Base-by-base conservation (phyloP, 2,329 filamentous ascomycete species). In the Xylaria sp. region DNA sequence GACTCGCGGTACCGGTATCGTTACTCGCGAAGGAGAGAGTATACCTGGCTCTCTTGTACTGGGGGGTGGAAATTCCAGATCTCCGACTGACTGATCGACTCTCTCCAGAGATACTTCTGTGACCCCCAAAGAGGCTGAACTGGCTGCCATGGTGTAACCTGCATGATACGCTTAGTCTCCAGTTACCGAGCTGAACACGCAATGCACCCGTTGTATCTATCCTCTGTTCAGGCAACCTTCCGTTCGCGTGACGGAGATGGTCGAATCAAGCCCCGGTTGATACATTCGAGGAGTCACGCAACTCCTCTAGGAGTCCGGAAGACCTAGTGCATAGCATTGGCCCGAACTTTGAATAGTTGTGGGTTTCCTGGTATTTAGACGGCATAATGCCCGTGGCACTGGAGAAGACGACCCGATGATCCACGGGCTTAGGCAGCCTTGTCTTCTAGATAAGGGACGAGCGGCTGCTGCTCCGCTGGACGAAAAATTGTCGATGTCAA, bases 121-220 rank as follows among this genome's bases (percentile, higher is more conserved):
- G 51, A 51, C 27, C 65, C 60, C 51, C 42, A 65, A 67, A 67
- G 61, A 69, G 65, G 67, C 67, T 69, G 64, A 69, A 59, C 53
- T 51, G 45, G 57, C 42, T 58, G 57, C 55, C 51, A 36, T 67
- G 13, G 57, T 60, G 64, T 59, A 67, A 57, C 56, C 36, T 69
- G 64, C 66, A 68, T 66, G 55, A 50, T 50, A 59, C n/a, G 22
- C 33, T 59, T 42, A 56, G 50, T 56, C 56, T 44, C 55, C 29
- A 55, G 27, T 44, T 56, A 53, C 57, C 39, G 56, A 64, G 61
- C 63, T 64, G 60, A 61, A 65, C 38, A 55, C 45, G 57, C 56
- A 58, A 65, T 69, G 61, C 53, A 47, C 17, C 51, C 20, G 55
- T 63, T 58, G 60, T 56, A 67, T 62, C 42, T 59, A 47, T 57